Evolutionary conservation across 805 yeast genomes (phyloP), one percentile per base, ranked within the genome.

Genomic region (Metschnikowia aberdeeniae): DNA sequence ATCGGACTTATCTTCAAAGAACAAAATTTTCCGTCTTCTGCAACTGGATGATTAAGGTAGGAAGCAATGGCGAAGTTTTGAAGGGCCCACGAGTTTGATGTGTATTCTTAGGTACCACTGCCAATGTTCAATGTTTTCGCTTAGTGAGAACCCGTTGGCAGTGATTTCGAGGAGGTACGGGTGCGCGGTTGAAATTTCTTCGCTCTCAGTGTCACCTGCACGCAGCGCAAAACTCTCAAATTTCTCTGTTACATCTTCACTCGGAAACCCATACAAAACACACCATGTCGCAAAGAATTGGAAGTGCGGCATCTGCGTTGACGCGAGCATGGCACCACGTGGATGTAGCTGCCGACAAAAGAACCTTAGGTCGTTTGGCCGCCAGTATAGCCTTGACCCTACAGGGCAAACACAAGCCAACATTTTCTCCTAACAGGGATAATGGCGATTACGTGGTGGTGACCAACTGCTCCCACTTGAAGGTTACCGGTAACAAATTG

Each of bases 401-500:
- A 34, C 89, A 87, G 68, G 99, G 99, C n/a, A 93, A 93, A 65
- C 97, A 93, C 70, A 93, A 93, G 72, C 99, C 99, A 4, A 78
- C 89, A 0, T 84, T 69, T 53, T 88, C 89, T 58, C 72, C 73
- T 27, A 68, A 69, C 54, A 62, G 85, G 62, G 99, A 93, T 68
- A 81, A 83, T 52, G 99, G 99, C 11, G 99, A 93, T 66, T 93
- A 90, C 60, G 97, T 93, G 10, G 98, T 93, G 10, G 97, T 92
- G 2, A 86, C 97, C 11, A 95, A 93, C 70, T 89, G 97, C 60
- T 77, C 87, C 47, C 80, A 81, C 53, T 64, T 93, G 58, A 82
- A 82, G 54, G 74, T 85, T n/a, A 82, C 97, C 0, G 98, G 98
- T 51, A 84, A 82, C 49, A 92, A 93, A 64, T 63, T 90, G 58